Evolutionary conservation across 2,329 filamentous ascomycete genomes (phyloP).

Genomic region (Xylogone sp.): DNA sequence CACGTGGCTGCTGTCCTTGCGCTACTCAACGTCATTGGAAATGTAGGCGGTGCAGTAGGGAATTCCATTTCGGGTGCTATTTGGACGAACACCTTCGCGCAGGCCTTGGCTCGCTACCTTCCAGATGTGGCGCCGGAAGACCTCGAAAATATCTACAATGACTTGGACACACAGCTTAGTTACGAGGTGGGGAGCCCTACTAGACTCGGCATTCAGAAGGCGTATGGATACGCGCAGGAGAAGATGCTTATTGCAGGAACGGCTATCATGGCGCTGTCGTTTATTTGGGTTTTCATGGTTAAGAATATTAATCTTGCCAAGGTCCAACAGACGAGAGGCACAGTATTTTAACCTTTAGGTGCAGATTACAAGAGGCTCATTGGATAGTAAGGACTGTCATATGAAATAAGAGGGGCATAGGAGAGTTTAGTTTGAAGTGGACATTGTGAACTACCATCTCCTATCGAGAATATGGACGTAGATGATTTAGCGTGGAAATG

Average conservation of each 20-base stretch:
- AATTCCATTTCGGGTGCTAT: slow-evolving; percentile 59
- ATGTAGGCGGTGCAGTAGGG: slow-evolving; percentile 57
- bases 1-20: slow-evolving; percentile 57
- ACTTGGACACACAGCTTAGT: slow-evolving; percentile 46
- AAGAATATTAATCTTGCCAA: slow-evolving; percentile 42
- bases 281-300: slow-evolving; percentile 40
- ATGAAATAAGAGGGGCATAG: too few relatives aligned
- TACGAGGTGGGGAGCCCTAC: slow-evolving; percentile 43
- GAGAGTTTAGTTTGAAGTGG: too few relatives aligned
- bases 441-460: too few relatives aligned
- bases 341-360: slow-evolving; percentile 20
- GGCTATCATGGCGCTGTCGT: slow-evolving; percentile 37
- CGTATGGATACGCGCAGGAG: slow-evolving; percentile 51
- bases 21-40: slow-evolving; percentile 55
- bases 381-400: too few relatives aligned
- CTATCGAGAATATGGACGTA: too few relatives aligned
- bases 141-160: slow-evolving; percentile 46
- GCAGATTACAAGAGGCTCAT: too few relatives aligned
- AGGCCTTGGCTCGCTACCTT: slow-evolving; percentile 46
- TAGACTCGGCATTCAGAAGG: slow-evolving; percentile 49
- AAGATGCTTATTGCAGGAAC: slow-evolving; percentile 49
- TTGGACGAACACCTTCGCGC: slow-evolving; percentile 58
- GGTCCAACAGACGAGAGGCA: slow-evolving; percentile 40
- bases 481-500: too few relatives aligned
- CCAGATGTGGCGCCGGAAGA: slow-evolving; percentile 37